Conservation (phyloP, 1,139 yeast species). For the Saccharomycopsis hybrid region DNA sequence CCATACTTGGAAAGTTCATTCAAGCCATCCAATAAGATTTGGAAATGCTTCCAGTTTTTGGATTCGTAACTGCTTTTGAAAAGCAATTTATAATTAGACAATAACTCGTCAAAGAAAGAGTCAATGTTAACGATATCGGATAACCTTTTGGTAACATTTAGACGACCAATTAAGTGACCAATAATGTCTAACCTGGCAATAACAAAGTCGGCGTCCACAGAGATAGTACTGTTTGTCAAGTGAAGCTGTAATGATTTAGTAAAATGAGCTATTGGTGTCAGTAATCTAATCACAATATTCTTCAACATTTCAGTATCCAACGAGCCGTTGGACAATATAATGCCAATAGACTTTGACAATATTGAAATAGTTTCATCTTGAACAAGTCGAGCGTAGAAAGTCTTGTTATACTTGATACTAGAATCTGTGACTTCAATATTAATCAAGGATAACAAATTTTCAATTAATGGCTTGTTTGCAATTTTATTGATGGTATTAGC, state of each 20-base stretch:
- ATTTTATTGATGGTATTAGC: background rate
- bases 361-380: constrained; percentile 27
- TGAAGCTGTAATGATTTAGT: too few relatives aligned
- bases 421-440: constrained; percentile 1
- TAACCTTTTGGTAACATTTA: constrained; percentile 32
- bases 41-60: constrained; percentile 17
- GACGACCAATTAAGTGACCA: constrained; percentile 48
- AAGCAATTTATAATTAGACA: background rate
- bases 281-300: background rate
- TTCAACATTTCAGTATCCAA: background rate
- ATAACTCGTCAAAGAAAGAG: background rate
- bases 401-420: constrained; percentile 2
- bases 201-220: constrained; percentile 4
- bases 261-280: background rate
- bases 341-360: constrained; percentile 45
- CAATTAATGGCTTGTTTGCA: background rate
- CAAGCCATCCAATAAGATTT: constrained; percentile 23
- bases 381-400: constrained; percentile 25
- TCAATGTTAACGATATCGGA: background rate
- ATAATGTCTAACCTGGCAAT: constrained; percentile 33
- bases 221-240: background rate
- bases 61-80: constrained; percentile 3
- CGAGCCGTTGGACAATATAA: background rate
- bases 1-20: constrained; percentile 57
- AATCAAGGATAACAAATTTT: constrained; percentile 4